These are phyloP conservation scores for Staphylotrichum tortipilum DNA, from an alignment of 495 filamentous ascomycete species.

Conservation along the genomic window DNA sequence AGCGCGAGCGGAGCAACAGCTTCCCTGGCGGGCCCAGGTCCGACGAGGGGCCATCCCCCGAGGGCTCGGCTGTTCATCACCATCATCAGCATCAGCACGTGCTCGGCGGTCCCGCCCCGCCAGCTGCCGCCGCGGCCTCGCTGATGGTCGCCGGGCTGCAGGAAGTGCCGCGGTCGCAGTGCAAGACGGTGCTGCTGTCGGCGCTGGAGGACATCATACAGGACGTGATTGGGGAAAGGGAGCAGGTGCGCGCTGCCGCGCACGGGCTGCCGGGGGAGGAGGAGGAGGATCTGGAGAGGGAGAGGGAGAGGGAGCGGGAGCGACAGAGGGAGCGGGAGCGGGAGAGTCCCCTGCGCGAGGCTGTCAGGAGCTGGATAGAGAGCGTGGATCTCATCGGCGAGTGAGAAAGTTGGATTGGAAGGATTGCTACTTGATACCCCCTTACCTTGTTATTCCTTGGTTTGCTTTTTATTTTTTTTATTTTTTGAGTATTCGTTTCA, in stretches of 20 bases:
- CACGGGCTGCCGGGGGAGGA: no score
- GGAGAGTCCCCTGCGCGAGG: slow-evolving; percentile 34
- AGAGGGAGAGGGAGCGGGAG: not conserved
- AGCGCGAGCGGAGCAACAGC: slow-evolving; percentile 30
- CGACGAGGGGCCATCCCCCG: not conserved
- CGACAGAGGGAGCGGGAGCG: slow-evolving; percentile 11
- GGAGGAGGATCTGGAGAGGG: not conserved
- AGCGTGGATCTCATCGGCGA: slow-evolving; percentile 28
- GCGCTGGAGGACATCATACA: slow-evolving; percentile 41
- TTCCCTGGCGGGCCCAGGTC: slow-evolving; percentile 4
- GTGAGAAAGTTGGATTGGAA: not conserved
- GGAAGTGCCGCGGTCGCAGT: slow-evolving; percentile 39
- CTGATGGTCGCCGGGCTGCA: not conserved
- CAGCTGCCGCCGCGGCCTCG: not conserved
- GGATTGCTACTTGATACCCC: not conserved
- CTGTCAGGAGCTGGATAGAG: slow-evolving; percentile 38
- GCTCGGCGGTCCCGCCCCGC: no score
- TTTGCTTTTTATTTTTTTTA: not conserved
- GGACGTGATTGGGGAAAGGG: slow-evolving; percentile 32
- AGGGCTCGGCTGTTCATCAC: no score
- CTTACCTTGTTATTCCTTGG: not conserved
- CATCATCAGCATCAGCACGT: slow-evolving; percentile 1
- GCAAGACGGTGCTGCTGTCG: slow-evolving; percentile 40
- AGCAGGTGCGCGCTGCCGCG: no score
- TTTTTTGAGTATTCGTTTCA: not conserved